Conservation (phyloP, 257 asterid species). For the Paulownia fortunei region DNA sequence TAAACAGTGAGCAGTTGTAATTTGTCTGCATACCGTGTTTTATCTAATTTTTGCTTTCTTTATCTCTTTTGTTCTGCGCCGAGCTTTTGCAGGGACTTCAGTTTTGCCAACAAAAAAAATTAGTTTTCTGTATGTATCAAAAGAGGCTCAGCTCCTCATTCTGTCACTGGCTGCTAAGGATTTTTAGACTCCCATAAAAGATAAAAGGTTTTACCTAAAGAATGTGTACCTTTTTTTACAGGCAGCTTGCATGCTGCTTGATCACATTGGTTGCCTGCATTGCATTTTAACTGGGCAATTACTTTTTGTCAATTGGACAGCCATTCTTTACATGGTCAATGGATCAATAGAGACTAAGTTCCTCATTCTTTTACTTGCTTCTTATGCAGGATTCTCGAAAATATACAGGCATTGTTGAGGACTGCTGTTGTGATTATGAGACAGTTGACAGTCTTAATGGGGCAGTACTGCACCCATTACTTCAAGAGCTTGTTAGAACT, state of each 20-base stretch:
- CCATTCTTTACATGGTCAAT: not conserved
- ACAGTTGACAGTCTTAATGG: slow-evolving; percentile 82
- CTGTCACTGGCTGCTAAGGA: not conserved
- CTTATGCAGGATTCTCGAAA: slow-evolving; percentile 78
- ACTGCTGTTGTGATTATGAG: slow-evolving; percentile 98
- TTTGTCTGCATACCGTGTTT: not conserved
- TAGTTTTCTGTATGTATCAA: not conserved
- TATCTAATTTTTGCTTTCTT: not conserved
- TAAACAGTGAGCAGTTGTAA: not conserved
- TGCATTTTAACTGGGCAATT: not conserved
- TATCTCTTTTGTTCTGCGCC: not conserved
- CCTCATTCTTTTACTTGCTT: slow-evolving; percentile 35
- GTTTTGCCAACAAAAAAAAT: not conserved
- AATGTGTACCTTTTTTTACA: not conserved
- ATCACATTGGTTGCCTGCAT: slow-evolving; percentile 2
- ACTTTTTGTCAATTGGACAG: not conserved
- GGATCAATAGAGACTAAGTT: slow-evolving; percentile 1
- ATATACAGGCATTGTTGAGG: slow-evolving; percentile 93
- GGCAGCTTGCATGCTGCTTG: not conserved
- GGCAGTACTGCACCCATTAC: slow-evolving; percentile 83
- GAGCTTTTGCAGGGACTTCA: not conserved
- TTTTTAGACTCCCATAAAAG: not conserved
- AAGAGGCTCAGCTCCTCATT: not conserved
- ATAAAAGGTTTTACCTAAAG: not conserved
- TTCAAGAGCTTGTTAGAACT: slow-evolving; percentile 83